Percentiles rank a stretch among this genome's conserved stretches.
These are phyloP conservation scores for Arthroderma sp. DNA, from an alignment of 2,329 filamentous ascomycete genomes.

Conservation along the genomic window DNA sequence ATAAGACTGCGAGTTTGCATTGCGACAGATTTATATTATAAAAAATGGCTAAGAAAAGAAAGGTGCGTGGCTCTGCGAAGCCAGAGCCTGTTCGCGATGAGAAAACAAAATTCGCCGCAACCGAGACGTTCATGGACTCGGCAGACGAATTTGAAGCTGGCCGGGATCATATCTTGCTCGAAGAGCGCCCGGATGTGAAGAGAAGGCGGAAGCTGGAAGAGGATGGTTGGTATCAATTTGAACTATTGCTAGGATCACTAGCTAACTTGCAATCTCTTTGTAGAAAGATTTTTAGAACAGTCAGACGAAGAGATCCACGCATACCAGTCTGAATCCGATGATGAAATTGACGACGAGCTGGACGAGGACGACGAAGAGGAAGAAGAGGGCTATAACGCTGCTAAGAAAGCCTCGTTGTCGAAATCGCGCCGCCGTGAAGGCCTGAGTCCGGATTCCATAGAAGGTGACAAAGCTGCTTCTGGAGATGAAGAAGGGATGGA, in stretches of 20 bases:
- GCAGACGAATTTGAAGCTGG: constrained; percentile 88
- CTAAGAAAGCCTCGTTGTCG: constrained; percentile 10
- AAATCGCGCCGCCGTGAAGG: constrained; percentile 12
- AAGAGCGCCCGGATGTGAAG: constrained; percentile 68
- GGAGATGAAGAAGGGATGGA: constrained; percentile 46
- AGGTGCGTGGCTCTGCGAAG: constrained; percentile 46
- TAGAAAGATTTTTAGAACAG: constrained; percentile 44
- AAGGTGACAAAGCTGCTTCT: constrained; percentile 22
- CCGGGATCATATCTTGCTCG: constrained; percentile 72
- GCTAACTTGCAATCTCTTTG: constrained; percentile 11
- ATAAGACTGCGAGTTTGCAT: too few relatives aligned
- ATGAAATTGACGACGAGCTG: constrained; percentile 31
- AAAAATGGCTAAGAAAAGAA: constrained; percentile 50
- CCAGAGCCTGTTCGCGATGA: constrained; percentile 23
- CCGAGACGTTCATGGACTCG: constrained; percentile 77
- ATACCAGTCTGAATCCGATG: constrained; percentile 32
- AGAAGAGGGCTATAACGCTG: constrained; percentile 17
- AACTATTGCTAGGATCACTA: neutral
- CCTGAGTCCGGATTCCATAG: constrained; percentile 14
- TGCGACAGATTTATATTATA: neutral
- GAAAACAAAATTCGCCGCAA: constrained; percentile 24
- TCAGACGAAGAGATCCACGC: constrained; percentile 52
- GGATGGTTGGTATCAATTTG: constrained; percentile 34
- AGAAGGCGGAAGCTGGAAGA: constrained; percentile 57
- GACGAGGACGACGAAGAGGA: constrained; percentile 24